Base-by-base conservation (phyloP, 2,329 filamentous ascomycete genomes). In the Calonectria hawksworthii region DNA sequence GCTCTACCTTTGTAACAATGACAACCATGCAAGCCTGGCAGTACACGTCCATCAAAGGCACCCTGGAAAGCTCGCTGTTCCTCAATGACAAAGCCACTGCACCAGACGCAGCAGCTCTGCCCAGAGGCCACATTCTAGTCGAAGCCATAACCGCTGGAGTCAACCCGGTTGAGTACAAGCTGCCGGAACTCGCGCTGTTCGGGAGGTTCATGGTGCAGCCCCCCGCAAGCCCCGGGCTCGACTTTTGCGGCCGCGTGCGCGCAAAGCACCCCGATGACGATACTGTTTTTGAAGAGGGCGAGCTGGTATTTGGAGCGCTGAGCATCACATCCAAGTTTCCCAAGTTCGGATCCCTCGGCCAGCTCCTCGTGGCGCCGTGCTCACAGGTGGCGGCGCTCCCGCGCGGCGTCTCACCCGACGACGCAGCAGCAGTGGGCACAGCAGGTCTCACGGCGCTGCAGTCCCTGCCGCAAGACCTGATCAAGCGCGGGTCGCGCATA, bases 211-310 rank as follows among this genome's bases (percentile, higher is more conserved):
- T 72, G 73, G 44, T 74, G 16, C 26, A 54, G 4, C 63, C 32
- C 2, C 86, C 87, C 3, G 83, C 84, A 6, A 84, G 82, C 6
- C 87, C 88, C 0, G 85, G 86, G 16, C 78, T 84, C 32, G 89
- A 90, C 79, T 89, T 87, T 76, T 84, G 85, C 72, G 89, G 89
- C 28, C 85, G 81, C 28, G 85, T 90, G 21, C 83, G 86, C 30
- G 77, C 79, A 23, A 74, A 61, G 26, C 66, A 75, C n/a, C 23
- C 36, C 13, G n/a, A 51, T 21, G 54, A 51, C 10, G 38, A 23
- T 16, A 68, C 26, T 2, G 11, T 34, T 1, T 41, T 72, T 10
- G 23, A 72, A 14, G 56, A 68, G 18, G 64, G 64, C 1, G 54
- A 72, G 28, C 23, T 72, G 5, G 64, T 73, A 13, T 73, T 73